phyloP scores from a whole-genome alignment of 1,284 basidiomycete species.

The Spongiforma sp. region DNA sequence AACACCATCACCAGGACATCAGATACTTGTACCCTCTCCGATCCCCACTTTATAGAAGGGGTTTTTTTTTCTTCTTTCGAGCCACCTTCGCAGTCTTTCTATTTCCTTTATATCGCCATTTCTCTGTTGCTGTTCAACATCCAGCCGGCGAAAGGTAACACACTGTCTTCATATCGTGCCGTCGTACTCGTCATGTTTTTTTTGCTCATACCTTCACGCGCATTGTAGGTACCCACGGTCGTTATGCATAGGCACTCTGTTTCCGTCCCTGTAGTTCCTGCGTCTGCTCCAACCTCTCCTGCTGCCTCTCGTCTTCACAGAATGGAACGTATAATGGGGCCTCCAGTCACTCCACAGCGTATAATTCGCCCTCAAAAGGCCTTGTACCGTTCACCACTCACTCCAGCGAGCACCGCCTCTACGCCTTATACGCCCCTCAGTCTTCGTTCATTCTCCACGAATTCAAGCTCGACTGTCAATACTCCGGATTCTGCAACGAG shows the following conservation, averaged over 20 bases:
- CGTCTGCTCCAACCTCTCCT: constrained; percentile 53
- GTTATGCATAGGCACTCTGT: constrained; percentile 37
- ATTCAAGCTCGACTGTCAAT: constrained; percentile 59
- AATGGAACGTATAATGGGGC: constrained; percentile 38
- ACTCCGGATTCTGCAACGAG: constrained; percentile 50
- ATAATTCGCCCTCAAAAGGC: constrained; percentile 43
- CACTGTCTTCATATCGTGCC: too few relatives aligned
- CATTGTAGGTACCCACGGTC: constrained; percentile 21
- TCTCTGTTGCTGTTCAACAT: constrained; percentile 16
- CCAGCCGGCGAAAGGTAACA: constrained; percentile 26
- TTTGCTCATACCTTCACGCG: not conserved
- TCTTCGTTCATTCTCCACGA: constrained; percentile 60
- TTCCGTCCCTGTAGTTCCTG: constrained; percentile 41
- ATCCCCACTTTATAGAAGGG: constrained; percentile 13
- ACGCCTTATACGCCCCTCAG: constrained; percentile 71
- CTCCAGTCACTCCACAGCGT: constrained; percentile 54
- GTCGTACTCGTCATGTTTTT: too few relatives aligned
- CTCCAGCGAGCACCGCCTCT: constrained; percentile 48
- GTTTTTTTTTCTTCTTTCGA: constrained; percentile 17
- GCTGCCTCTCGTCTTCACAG: constrained; percentile 44
- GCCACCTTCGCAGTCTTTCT: constrained; percentile 26
- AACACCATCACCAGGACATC: constrained; percentile 6
- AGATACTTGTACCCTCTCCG: constrained; percentile 9
- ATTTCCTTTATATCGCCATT: constrained; percentile 36
- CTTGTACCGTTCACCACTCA: constrained; percentile 47